A percentile compares a stretch with the other conserved stretches of the same genome.
Conservation (phyloP, 495 filamentous ascomycete species). For the Aspergillus sparsus region DNA sequence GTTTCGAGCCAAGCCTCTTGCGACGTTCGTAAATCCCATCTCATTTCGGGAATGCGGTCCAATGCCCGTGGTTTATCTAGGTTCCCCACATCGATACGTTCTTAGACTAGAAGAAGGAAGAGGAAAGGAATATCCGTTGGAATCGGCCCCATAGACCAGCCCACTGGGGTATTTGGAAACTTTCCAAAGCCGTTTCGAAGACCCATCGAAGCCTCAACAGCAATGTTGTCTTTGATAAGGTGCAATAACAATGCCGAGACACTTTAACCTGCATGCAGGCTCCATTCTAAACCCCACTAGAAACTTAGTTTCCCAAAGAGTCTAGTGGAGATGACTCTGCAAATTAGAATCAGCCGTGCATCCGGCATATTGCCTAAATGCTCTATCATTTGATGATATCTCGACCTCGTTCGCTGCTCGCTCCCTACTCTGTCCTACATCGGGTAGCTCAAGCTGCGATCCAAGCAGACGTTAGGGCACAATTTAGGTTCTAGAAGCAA, state of each 20-base stretch:
- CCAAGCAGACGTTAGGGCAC: constrained; percentile 8
- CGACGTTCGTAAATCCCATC: constrained; percentile 20
- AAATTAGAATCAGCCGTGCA: constrained; percentile 20
- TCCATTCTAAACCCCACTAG: constrained; percentile 1
- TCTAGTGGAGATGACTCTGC: constrained; percentile 24
- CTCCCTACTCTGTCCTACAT: constrained; percentile 15
- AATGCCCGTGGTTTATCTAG: constrained; percentile 28
- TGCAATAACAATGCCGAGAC: constrained; percentile 11
- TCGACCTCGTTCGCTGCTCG: background rate
- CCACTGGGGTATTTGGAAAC: constrained; percentile 17
- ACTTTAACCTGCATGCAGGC: constrained; percentile 19
- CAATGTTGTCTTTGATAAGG: constrained; percentile 22
- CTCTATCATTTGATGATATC: constrained; percentile 20
- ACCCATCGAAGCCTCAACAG: constrained; percentile 27
- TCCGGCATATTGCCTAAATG: constrained; percentile 25
- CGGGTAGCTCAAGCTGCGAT: constrained; percentile 2
- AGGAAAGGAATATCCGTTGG: constrained; percentile 11
- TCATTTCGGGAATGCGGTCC: constrained; percentile 30
- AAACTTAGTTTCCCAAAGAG: constrained; percentile 12
- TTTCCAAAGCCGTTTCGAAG: constrained; percentile 25
- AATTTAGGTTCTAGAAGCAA: constrained; percentile 12
- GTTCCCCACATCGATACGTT: constrained; percentile 31
- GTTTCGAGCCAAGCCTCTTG: constrained; percentile 25
- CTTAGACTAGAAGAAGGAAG: constrained; percentile 15
- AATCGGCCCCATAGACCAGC: constrained; percentile 13